Evolutionary conservation across 176 grass and related monocot species (phyloP).

Genomic region (Saccharum officinarum): DNA sequence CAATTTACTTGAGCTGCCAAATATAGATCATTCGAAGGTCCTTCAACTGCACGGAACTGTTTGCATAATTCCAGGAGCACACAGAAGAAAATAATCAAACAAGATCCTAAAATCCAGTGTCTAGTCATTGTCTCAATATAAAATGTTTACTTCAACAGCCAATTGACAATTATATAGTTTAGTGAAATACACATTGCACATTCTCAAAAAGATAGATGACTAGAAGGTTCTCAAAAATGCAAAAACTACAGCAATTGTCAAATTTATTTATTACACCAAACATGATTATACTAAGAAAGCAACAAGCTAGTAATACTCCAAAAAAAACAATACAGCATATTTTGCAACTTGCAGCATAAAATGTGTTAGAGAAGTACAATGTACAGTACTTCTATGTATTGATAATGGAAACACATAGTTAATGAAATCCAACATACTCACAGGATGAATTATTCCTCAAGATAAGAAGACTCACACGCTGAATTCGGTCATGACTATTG

Average conservation of each 20-base stretch:
- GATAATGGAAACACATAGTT: background rate
- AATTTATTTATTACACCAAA: background rate
- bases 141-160: background rate
- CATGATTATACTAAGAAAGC: background rate
- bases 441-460: background rate
- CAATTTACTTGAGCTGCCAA: background rate
- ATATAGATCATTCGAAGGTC: background rate
- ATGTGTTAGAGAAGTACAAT: background rate
- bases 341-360: background rate
- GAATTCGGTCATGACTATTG: constrained; percentile 27
- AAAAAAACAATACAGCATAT: background rate
- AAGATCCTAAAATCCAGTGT: background rate
- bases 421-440: background rate
- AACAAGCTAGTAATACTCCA: background rate
- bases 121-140: background rate
- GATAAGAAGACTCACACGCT: constrained; percentile 10
- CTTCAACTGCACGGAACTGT: background rate
- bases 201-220: background rate
- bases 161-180: background rate
- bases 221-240: background rate
- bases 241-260: background rate
- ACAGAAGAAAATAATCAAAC: background rate
- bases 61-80: background rate
- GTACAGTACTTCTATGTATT: background rate
- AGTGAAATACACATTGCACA: background rate